phyloP scores from a whole-genome alignment of 2,329 filamentous ascomycete species.

The Penicillium frequentans region DNA sequence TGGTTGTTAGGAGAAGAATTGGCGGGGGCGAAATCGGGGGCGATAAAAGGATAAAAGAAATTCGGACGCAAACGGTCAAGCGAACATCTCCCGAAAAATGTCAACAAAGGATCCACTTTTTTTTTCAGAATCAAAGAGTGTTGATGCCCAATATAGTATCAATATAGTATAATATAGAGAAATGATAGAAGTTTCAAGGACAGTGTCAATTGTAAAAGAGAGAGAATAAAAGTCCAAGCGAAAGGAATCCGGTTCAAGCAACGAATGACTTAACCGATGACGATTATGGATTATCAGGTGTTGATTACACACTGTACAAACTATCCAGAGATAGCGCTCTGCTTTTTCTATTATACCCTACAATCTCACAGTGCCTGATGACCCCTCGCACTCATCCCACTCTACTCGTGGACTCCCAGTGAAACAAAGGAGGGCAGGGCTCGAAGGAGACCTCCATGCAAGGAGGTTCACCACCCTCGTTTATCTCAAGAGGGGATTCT shows the following conservation, averaged over 20 bases:
- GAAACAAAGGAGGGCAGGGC: constrained; percentile 1
- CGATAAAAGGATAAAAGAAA: constrained; percentile 24
- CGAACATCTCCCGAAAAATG: constrained; percentile 19
- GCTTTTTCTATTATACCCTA: background rate
- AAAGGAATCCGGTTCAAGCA: background rate
- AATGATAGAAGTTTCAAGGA: constrained; percentile 1
- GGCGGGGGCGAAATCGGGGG: constrained; percentile 12
- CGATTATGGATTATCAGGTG: background rate
- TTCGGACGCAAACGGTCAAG: constrained; percentile 26
- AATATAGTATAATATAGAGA: background rate
- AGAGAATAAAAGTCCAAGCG: background rate
- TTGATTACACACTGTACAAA: background rate
- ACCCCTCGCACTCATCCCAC: background rate
- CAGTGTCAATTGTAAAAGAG: background rate
- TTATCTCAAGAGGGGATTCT: background rate
- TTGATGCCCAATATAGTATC: background rate
- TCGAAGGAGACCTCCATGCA: background rate
- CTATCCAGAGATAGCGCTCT: background rate
- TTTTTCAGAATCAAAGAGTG: background rate
- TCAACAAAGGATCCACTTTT: constrained; percentile 13
- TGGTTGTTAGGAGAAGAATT: constrained; percentile 26
- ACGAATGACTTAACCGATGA: constrained; percentile 5
- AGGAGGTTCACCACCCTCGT: background rate
- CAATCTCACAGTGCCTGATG: background rate
- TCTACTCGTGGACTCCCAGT: background rate